These are phyloP conservation scores for Aspergillus fumigatiaffinis DNA, from an alignment of 2,329 filamentous ascomycete genomes.

Conservation along the genomic window DNA sequence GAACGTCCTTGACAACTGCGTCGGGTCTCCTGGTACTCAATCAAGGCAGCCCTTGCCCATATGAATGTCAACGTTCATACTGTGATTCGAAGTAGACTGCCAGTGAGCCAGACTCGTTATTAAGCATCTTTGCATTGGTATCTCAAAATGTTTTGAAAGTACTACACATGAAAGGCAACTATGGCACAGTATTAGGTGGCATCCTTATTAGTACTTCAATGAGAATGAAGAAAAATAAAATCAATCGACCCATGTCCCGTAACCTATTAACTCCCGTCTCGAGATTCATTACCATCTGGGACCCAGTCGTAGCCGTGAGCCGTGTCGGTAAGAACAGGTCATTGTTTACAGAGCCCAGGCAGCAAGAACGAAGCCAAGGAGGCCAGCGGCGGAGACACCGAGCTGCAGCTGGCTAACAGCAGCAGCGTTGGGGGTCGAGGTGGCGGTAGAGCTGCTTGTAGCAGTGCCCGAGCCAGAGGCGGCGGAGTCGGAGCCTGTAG, in stretches of 20 bases:
- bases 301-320: not conserved
- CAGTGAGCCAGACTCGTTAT: not conserved
- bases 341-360: constrained; percentile 34
- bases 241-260: not conserved
- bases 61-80: too few species aligned
- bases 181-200: not conserved
- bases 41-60: too few species aligned
- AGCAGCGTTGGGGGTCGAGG: constrained; percentile 28
- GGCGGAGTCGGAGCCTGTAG: constrained; percentile 7
- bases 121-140: not conserved
- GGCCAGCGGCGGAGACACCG: constrained; percentile 31
- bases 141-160: not conserved
- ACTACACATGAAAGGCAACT: not conserved
- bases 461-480: constrained; percentile 9
- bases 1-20: too few species aligned
- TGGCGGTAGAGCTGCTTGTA: constrained; percentile 14
- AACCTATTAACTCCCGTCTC: not conserved
- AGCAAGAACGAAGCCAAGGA: constrained; percentile 33
- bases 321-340: not conserved
- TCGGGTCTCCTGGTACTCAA: too few species aligned
- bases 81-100: too few species aligned
- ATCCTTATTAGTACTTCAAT: not conserved
- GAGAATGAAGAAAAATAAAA: not conserved
- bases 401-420: constrained; percentile 23
- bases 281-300: not conserved